Conservation (phyloP, 441 rosid genomes). For the Bocquillonia castaneifolia region DNA sequence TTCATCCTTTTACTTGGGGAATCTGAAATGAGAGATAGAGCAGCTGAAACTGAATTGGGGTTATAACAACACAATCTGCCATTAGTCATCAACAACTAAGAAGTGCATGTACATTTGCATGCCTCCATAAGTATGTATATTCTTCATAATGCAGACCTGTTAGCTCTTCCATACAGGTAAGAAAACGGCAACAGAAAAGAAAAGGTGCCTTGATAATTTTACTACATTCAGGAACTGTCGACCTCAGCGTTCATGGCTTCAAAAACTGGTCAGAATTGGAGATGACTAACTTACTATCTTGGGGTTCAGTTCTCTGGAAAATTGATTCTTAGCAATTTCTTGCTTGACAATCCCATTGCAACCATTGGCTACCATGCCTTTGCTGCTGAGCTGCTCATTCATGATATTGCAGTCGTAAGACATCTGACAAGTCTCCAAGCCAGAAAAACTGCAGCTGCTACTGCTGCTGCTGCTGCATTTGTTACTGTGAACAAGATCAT, state of each 20-base stretch:
- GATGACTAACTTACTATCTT: neutral
- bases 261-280: neutral
- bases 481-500: conserved; percentile 17
- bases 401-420: conserved; percentile 10
- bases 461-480: conserved; percentile 23
- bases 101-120: neutral
- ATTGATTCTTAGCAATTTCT: conserved; percentile 13
- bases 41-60: too few species aligned
- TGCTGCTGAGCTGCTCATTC: conserved; percentile 13
- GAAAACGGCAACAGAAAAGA: neutral
- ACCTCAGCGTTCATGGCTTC: neutral
- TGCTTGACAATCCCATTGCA: conserved; percentile 24
- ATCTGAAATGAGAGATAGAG: too few species aligned
- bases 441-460: conserved; percentile 26
- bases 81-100: too few species aligned
- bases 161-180: neutral
- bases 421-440: conserved; percentile 14
- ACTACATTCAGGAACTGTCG: neutral
- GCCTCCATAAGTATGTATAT: neutral
- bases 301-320: conserved; percentile 18
- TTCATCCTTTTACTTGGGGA: too few species aligned
- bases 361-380: conserved; percentile 12
- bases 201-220: neutral
- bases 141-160: neutral
- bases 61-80: too few species aligned